These are phyloP conservation scores for Elsinoe australis DNA, from an alignment of 2,329 filamentous ascomycete species.

Conservation along the genomic window DNA sequence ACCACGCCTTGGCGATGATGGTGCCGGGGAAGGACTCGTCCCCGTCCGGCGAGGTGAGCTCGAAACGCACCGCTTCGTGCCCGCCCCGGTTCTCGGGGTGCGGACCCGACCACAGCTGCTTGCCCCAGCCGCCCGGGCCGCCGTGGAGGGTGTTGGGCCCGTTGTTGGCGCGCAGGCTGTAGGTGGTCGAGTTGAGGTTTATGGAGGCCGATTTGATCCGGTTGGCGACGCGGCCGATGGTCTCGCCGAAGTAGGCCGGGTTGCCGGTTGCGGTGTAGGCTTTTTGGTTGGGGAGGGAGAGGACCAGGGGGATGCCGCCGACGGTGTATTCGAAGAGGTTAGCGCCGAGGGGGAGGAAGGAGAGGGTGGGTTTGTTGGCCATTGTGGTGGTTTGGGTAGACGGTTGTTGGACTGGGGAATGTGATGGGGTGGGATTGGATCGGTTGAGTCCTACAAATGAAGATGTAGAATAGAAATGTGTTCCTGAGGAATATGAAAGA, in stretches of 20 bases:
- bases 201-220: constrained; percentile 67
- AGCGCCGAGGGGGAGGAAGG: constrained; percentile 67
- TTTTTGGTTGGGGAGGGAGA: constrained; percentile 68
- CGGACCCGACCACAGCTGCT: constrained; percentile 68
- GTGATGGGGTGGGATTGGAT: neutral
- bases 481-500: no score
- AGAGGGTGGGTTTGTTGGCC: constrained; percentile 31
- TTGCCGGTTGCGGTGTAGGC: constrained; percentile 68
- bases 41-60: constrained; percentile 61
- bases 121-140: constrained; percentile 65
- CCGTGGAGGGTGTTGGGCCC: constrained; percentile 58
- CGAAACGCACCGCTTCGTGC: constrained; percentile 40
- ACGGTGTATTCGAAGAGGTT: constrained; percentile 76
- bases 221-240: constrained; percentile 79
- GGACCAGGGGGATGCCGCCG: constrained; percentile 75
- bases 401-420: neutral
- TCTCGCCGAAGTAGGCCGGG: constrained; percentile 79
- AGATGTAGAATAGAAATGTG: no score
- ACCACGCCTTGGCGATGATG: constrained; percentile 68
- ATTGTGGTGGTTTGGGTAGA: neutral
- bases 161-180: constrained; percentile 67
- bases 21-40: constrained; percentile 88
- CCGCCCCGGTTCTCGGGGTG: constrained; percentile 46
- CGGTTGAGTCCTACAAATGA: no score
- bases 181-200: constrained; percentile 63